Evolutionary conservation across 1,139 yeast species (phyloP), one percentile per base, ranked within the genome.

Genomic region (Casaregolazyma suthepensis): DNA sequence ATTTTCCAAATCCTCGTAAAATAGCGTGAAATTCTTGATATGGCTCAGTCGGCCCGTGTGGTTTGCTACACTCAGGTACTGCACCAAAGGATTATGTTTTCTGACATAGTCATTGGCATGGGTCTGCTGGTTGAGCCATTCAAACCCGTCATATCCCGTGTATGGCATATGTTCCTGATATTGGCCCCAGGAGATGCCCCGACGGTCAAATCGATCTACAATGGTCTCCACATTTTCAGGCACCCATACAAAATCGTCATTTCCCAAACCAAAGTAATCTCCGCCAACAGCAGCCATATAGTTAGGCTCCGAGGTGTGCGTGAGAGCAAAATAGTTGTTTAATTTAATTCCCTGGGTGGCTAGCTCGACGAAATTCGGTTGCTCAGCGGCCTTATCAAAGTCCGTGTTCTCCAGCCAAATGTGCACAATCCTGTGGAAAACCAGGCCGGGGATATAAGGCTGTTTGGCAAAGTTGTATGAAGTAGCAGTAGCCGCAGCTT

Each of bases 301-400:
- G 67, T 77, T 77, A 58, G 80, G 79, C 69, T 77, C 77, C 1
- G 81, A 76, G 50, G 80, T 79, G 61, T 76, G 79, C 46, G 79
- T 74, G 40, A 76, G 60, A 35, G 75, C 74, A 72, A 77, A 76
- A 69, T 77, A 76, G 70, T 77, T 77, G 63, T 69, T 69, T 59
- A 77, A 67, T 40, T 69, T 64, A 53, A 76, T 68, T 61, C 80
- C 81, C 50, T 74, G 64, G 59, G 68, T 56, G 20, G 75, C 72
- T 46, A 76, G 66, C 61, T 67, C 68, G 61, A 68, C 66, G 60
- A 77, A 65, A 48, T 73, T 74, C 6, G 69, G 64, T 61, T 76
- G 71, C 56, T 70, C 74, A 46, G 71, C 71, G 45, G 80, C 80
- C 63, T 77, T 77, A 62, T 73, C 76, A 62, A 64, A 76, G 66